Base-by-base conservation (phyloP, 164 flowering plant genomes). In the Piper longum region DNA sequence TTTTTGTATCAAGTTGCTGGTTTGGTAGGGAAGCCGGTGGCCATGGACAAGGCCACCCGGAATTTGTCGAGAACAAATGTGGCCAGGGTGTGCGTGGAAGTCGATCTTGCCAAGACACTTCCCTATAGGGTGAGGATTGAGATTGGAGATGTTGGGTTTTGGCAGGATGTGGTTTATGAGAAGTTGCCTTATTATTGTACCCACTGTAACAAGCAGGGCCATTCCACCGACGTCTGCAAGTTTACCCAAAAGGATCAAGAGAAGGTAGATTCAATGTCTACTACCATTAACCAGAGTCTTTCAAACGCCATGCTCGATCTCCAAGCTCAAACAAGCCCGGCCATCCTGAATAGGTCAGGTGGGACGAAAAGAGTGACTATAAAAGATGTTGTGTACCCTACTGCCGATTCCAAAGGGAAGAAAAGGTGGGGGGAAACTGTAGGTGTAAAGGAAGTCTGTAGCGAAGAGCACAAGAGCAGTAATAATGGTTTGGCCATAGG, bases 151-250 rank as follows among this genome's bases (percentile, higher is more conserved):
- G 54, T 7, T 18, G 55, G 55, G 11, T 61, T 61, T 45, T 61
- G 64, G 64, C 64, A 61, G 41, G 62, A 61, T 61, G 39, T 45
- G 13, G 8, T 18, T 55, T 62, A 62, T 8, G 55, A 45, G 54
- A 43, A 5, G 13, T 19, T 62, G 40, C 64, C 54, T 62, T 16
- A 4, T 8, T 45, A 62, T 19, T 62, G 55, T 43, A 14, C 64
- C 19, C 12, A 62, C 5, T 62, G 64, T 55, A 7, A 55, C 39
- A 39, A 17, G 7, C 55, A 62, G 41, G 64, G 64, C 13, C 64
- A 62, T 18, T 43, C 54, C 13, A 43, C 54, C 16, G 19, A 43
- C 9, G 26, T 45, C 36, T 62, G 64, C 55, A 17, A 62, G 19
- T 41, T n/a, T 48, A 60, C 14, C 1, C 0, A 16, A 14, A 43